A percentile compares a stretch with the other conserved stretches of the same genome.
These are phyloP conservation scores for Wickerhamomyces xylosicus DNA, from an alignment of 805 yeast genomes.

Conservation along the genomic window DNA sequence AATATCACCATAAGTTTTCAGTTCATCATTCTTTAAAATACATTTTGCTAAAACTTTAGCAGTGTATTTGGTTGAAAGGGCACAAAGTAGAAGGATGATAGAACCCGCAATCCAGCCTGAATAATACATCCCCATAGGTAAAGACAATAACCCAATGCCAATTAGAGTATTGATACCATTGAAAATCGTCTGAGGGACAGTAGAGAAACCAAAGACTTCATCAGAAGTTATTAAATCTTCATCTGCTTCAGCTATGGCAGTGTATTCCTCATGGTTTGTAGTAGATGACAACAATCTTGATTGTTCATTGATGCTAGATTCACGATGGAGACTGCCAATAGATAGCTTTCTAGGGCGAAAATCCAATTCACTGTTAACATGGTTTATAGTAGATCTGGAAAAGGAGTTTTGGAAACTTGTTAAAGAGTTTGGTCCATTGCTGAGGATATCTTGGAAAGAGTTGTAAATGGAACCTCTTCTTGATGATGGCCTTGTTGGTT, in stretches of 20 bases:
- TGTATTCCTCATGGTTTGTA: background rate
- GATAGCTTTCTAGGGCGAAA: slow-evolving; percentile 12
- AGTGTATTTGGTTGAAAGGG: slow-evolving; percentile 39
- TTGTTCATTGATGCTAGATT: slow-evolving; percentile 8
- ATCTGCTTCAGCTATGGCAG: background rate
- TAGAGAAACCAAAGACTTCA: slow-evolving; percentile 29
- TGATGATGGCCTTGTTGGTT: background rate
- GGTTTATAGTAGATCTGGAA: slow-evolving; percentile 15
- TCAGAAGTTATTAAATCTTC: background rate
- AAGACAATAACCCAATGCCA: slow-evolving; percentile 66
- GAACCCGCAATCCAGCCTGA: slow-evolving; percentile 59
- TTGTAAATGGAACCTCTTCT: slow-evolving; percentile 14
- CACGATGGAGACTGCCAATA: slow-evolving; percentile 7
- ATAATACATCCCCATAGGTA: slow-evolving; percentile 58
- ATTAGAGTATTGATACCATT: slow-evolving; percentile 69
- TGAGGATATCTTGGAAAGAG: slow-evolving; percentile 17
- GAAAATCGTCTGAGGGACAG: slow-evolving; percentile 67
- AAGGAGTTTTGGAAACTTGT: slow-evolving; percentile 18
- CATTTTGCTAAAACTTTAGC: slow-evolving; percentile 46
- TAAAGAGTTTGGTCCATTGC: slow-evolving; percentile 18
- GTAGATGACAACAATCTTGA: slow-evolving; percentile 7
- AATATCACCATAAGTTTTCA: slow-evolving; percentile 50
- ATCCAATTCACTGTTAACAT: slow-evolving; percentile 19
- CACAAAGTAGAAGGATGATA: slow-evolving; percentile 30
- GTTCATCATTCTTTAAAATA: slow-evolving; percentile 25